Conservation (phyloP, 805 yeast species). For the Myxozyma udenii region DNA sequence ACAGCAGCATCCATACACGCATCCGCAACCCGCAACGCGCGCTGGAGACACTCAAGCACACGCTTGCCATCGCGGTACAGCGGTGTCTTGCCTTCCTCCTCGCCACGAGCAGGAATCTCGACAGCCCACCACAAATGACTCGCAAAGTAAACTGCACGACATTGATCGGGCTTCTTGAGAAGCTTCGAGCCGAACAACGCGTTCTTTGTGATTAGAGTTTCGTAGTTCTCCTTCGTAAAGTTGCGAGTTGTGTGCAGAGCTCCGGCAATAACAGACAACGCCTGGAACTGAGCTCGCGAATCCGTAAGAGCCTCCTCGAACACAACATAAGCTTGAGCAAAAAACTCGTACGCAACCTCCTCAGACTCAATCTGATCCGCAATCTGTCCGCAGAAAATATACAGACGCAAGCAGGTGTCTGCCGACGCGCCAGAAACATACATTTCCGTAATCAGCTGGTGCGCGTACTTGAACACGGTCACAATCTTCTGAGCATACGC, state of each 20-base stretch:
- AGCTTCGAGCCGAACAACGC: slow-evolving; percentile 86
- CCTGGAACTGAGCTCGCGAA: slow-evolving; percentile 53
- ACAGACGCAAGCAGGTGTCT: slow-evolving; percentile 44
- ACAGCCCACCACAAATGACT: slow-evolving; percentile 95
- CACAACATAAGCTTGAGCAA: slow-evolving; percentile 79
- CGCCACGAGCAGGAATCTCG: slow-evolving; percentile 51
- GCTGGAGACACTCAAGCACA: slow-evolving; percentile 86
- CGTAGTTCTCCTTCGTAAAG: slow-evolving; percentile 66
- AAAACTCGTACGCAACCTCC: slow-evolving; percentile 80
- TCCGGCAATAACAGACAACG: slow-evolving; percentile 50
- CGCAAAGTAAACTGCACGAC: slow-evolving; percentile 82
- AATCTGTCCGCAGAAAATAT: slow-evolving; percentile 64
- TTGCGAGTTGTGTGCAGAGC: slow-evolving; percentile 52
- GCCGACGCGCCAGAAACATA: slow-evolving; percentile 41
- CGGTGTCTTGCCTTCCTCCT: slow-evolving; percentile 44
- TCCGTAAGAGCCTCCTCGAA: slow-evolving; percentile 67
- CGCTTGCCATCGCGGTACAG: slow-evolving; percentile 57
- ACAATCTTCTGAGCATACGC: slow-evolving; percentile 38
- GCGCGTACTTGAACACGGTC: slow-evolving; percentile 67
- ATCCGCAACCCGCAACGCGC: slow-evolving; percentile 85
- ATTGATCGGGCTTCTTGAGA: slow-evolving; percentile 89
- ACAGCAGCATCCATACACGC: slow-evolving; percentile 80
- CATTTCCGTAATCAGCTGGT: slow-evolving; percentile 67
- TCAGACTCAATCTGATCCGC: slow-evolving; percentile 75
- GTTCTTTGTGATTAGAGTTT: slow-evolving; percentile 74